These are phyloP conservation scores for Tricholoma furcatifolium DNA, from an alignment of 768 basidiomycete genomes.

Conservation along the genomic window DNA sequence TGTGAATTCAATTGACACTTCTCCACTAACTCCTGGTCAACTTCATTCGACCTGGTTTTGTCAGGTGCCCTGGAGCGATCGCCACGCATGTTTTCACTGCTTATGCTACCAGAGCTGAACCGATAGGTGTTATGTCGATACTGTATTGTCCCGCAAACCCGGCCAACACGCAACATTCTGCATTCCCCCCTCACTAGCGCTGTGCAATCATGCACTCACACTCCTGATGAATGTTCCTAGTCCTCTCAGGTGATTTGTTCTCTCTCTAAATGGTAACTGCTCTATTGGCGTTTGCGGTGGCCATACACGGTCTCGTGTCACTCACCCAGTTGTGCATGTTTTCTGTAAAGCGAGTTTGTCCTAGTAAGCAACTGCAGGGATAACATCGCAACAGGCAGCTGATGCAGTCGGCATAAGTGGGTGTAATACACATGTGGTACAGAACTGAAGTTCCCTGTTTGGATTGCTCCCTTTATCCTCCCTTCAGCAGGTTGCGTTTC, in stretches of 20 bases:
- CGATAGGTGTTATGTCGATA: constrained; percentile 8
- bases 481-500: not conserved
- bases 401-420: no score
- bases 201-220: not conserved
- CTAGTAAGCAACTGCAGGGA: no score
- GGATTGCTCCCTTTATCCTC: constrained; percentile 4
- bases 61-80: constrained; percentile 5
- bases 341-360: no score
- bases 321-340: no score
- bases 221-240: no score
- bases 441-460: not conserved
- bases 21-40: not conserved
- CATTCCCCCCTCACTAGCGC: not conserved
- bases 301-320: no score
- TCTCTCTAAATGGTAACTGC: no score
- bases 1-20: not conserved
- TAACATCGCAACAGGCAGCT: no score
- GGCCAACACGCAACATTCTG: constrained; percentile 7
- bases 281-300: no score
- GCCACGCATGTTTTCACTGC: constrained; percentile 8
- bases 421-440: constrained; percentile 13
- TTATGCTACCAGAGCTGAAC: not conserved
- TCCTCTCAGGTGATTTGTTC: no score
- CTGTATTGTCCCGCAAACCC: constrained; percentile 10
- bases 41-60: constrained; percentile 1